These are phyloP conservation scores for Populus davidiana DNA, from an alignment of 345 rosid genomes.

Conservation along the genomic window DNA sequence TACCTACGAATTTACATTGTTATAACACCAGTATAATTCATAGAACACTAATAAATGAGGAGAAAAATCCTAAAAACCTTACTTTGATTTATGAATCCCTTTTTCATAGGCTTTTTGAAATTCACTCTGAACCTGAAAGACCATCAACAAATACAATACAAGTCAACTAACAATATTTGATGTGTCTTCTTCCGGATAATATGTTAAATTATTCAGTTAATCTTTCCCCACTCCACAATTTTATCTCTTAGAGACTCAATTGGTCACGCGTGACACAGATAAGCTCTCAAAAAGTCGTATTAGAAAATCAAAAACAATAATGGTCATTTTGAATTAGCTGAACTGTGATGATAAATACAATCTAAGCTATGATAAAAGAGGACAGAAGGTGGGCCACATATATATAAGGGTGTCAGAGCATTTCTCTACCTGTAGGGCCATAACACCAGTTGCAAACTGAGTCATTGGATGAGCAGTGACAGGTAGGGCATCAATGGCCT, in stretches of 20 bases:
- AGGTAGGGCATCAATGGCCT: slow-evolving; percentile 91
- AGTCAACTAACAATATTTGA: too few relatives aligned
- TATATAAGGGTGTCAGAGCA: background rate
- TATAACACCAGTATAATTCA: slow-evolving; percentile 17
- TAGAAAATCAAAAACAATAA: too few relatives aligned
- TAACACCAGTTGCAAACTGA: slow-evolving; percentile 93
- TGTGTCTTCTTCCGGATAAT: too few relatives aligned
- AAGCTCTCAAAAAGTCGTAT: too few relatives aligned
- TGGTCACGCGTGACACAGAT: too few relatives aligned
- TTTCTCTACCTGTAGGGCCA: slow-evolving; percentile 89
- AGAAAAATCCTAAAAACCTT: slow-evolving; percentile 27
- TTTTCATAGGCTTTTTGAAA: slow-evolving; percentile 89
- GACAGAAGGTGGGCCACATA: background rate
- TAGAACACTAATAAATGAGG: slow-evolving; percentile 3
- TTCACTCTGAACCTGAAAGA: slow-evolving; percentile 87
- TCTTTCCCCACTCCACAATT: too few relatives aligned
- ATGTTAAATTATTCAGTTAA: too few relatives aligned
- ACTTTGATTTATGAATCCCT: slow-evolving; percentile 90
- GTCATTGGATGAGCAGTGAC: slow-evolving; percentile 96
- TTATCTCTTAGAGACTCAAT: too few relatives aligned
- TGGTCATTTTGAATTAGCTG: too few relatives aligned
- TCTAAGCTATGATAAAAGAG: background rate
- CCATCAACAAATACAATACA: too few relatives aligned
- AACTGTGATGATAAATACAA: too few relatives aligned
- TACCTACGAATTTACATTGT: slow-evolving; percentile 48